A percentile compares a stretch with the other conserved stretches of the same genome.
Conservation (phyloP, 495 filamentous ascomycete species). For the Hyaloscypha bicolor region DNA sequence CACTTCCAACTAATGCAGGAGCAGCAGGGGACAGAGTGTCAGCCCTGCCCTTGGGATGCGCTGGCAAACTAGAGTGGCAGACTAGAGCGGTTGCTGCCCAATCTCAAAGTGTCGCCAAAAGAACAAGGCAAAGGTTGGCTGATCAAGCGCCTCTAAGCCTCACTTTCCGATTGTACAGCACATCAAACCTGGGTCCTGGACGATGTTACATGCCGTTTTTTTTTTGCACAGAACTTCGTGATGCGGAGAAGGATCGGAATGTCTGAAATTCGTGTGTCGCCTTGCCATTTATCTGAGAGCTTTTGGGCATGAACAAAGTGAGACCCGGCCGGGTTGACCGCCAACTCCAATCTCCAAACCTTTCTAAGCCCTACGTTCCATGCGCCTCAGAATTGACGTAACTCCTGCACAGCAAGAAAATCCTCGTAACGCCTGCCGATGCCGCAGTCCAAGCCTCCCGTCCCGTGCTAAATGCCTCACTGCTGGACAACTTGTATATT, state of each 20-base stretch:
- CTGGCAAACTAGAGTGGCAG: background rate
- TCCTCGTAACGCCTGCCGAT: conserved; percentile 3
- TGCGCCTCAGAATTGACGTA: conserved; percentile 23
- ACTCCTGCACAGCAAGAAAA: conserved; percentile 16
- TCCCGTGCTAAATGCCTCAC: conserved; percentile 18
- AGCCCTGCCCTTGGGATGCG: background rate
- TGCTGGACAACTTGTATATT: conserved; percentile 91
- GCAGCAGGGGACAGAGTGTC: background rate
- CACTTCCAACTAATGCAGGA: background rate
- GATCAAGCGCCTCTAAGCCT: conserved; percentile 16
- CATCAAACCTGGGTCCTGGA: background rate
- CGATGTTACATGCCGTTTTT: conserved; percentile 28
- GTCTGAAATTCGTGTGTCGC: conserved; percentile 10
- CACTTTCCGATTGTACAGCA: conserved; percentile 24
- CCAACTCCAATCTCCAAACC: background rate
- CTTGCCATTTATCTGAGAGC: conserved; percentile 10
- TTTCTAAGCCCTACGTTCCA: background rate
- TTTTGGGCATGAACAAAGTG: conserved; percentile 28
- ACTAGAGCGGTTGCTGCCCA: background rate
- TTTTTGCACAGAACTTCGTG: conserved; percentile 19
- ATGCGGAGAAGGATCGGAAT: conserved; percentile 15
- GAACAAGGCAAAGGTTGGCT: background rate
- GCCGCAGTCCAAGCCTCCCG: background rate
- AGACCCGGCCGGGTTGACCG: background rate
- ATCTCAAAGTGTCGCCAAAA: conserved; percentile 19